A percentile compares a stretch with the other conserved stretches of the same genome.
These are phyloP conservation scores for Stachybotrys chartarum DNA, from an alignment of 2,329 filamentous ascomycete species.

Conservation along the genomic window DNA sequence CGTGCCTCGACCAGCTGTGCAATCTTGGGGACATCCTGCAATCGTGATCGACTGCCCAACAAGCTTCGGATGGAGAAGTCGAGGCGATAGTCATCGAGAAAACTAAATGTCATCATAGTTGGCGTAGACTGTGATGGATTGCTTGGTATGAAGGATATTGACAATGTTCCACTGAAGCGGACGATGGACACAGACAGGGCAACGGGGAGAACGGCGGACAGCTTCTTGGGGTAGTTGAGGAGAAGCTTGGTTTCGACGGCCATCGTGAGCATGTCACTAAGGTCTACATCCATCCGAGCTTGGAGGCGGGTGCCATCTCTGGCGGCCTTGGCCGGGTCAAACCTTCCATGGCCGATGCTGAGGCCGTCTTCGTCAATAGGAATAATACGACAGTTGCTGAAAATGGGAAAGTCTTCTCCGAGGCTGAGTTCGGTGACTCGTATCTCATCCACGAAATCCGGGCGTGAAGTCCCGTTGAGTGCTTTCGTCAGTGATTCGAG, in stretches of 20 bases:
- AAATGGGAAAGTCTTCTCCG: conserved; percentile 96
- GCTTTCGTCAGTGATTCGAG: conserved; percentile 76
- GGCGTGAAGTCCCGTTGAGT: conserved; percentile 79
- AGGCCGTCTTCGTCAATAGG: conserved; percentile 77
- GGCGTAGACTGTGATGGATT: conserved; percentile 61
- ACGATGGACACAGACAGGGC: conserved; percentile 88
- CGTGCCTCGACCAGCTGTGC: conserved; percentile 75
- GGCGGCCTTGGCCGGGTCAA: conserved; percentile 44
- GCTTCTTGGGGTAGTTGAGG: conserved; percentile 87
- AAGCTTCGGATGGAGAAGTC: conserved; percentile 77
- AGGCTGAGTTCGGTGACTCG: conserved; percentile 88
- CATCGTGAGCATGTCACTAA: conserved; percentile 92
- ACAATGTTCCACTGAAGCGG: conserved; percentile 89
- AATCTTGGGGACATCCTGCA: conserved; percentile 85
- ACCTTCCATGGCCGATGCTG: conserved; percentile 41
- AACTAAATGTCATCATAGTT: conserved; percentile 91
- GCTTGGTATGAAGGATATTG: conserved; percentile 83
- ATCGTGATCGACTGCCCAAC: conserved; percentile 68
- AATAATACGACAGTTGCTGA: conserved; percentile 95
- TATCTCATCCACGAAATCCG: conserved; percentile 90
- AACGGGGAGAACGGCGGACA: conserved; percentile 84
- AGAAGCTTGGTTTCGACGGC: conserved; percentile 91
- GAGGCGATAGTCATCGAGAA: conserved; percentile 79
- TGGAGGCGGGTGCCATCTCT: conserved; percentile 71
- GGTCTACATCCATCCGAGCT: conserved; percentile 92